Conservation (phyloP, 2,329 filamentous ascomycete species). For the Talaromyces sp. region DNA sequence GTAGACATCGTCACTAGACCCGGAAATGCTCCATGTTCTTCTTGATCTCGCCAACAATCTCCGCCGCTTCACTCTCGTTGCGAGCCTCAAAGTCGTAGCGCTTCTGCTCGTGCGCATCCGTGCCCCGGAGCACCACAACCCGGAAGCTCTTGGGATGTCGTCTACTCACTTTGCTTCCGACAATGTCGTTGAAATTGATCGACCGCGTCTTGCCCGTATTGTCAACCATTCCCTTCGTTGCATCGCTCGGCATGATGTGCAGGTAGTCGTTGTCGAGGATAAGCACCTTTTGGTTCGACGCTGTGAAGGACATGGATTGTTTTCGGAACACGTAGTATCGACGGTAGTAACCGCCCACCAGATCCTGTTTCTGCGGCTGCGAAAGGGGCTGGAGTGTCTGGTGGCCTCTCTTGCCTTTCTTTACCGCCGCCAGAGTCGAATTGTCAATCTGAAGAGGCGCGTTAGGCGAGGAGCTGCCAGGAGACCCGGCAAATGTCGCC, state of each 20-base stretch:
- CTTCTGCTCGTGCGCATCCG: constrained; percentile 59
- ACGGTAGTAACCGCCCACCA: constrained; percentile 49
- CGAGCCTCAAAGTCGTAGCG: constrained; percentile 61
- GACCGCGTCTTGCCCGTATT: constrained; percentile 50
- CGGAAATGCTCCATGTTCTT: constrained; percentile 48
- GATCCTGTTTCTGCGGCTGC: constrained; percentile 37
- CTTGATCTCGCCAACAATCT: constrained; percentile 60
- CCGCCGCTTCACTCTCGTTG: constrained; percentile 51
- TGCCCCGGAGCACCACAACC: constrained; percentile 54
- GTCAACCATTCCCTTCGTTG: constrained; percentile 49
- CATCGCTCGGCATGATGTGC: constrained; percentile 55
- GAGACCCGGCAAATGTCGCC: constrained; percentile 51
- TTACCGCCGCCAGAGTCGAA: constrained; percentile 22
- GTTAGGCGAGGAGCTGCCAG: constrained; percentile 57
- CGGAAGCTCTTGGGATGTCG: constrained; percentile 60
- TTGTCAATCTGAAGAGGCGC: constrained; percentile 54
- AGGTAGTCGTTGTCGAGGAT: constrained; percentile 62
- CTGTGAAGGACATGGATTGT: constrained; percentile 59
- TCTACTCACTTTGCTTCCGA: constrained; percentile 59
- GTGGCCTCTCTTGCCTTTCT: constrained; percentile 38
- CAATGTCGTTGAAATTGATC: constrained; percentile 58
- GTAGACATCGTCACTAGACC: constrained; percentile 23
- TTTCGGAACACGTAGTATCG: constrained; percentile 60
- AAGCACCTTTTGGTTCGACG: constrained; percentile 54
- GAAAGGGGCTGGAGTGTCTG: constrained; percentile 42